Conservation (phyloP, 768 basidiomycete species). For the Amanita rubescens region DNA sequence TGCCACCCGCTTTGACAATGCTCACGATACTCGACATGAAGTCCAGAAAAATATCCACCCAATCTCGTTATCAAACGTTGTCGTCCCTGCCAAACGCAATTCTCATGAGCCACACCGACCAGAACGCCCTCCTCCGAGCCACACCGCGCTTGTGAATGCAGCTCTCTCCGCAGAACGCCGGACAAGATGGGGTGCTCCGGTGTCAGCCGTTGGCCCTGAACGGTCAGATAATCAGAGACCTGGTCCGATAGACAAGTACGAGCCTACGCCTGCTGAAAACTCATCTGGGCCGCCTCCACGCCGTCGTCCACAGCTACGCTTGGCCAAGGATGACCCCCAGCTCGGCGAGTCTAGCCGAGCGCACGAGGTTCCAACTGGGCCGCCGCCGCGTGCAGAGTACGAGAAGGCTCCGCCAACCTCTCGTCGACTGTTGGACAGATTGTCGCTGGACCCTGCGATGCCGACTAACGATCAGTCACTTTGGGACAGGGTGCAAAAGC, state of each 20-base stretch:
- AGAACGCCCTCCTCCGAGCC: neutral
- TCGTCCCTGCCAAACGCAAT: neutral
- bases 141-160: neutral
- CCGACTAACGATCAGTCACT: neutral
- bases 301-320: neutral
- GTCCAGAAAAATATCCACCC: neutral
- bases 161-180: neutral
- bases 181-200: neutral
- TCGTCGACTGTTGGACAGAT: neutral
- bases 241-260: neutral
- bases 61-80: neutral
- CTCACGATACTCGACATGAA: neutral
- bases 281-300: neutral
- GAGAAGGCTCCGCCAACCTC: neutral
- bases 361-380: neutral
- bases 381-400: neutral
- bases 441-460: neutral
- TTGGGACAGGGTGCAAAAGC: conserved; percentile 31
- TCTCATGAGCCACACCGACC: neutral
- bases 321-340: neutral
- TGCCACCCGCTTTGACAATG: neutral
- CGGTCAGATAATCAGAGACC: neutral
- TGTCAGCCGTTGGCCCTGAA: neutral
- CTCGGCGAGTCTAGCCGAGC: neutral
- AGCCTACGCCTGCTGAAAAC: neutral